These are phyloP conservation scores for Artemisia annua DNA, from an alignment of 129 eudicot genomes.

Conservation along the genomic window DNA sequence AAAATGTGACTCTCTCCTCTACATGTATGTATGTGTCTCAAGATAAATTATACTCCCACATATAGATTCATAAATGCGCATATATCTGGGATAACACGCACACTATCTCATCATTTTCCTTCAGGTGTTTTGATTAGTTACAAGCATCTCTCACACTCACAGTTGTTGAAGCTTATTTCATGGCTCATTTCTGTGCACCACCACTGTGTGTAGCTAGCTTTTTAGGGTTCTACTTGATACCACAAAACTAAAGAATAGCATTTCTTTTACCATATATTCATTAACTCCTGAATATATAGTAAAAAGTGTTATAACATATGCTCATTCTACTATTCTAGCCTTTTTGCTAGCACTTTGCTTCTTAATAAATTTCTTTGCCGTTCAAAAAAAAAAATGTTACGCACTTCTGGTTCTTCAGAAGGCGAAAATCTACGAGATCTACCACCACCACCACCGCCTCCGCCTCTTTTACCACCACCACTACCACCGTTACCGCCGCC, in stretches of 20 bases:
- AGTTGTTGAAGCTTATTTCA: not conserved
- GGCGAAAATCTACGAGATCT: conserved; percentile 19
- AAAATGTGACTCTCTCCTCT: too few relatives aligned
- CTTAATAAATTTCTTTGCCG: too few relatives aligned
- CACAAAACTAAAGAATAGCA: too few relatives aligned
- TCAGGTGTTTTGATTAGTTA: conserved; percentile 34
- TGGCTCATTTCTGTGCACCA: not conserved
- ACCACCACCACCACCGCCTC: conserved; percentile 23
- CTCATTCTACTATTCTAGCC: too few relatives aligned
- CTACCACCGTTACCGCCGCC: not conserved
- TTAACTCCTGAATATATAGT: not conserved
- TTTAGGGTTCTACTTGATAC: conserved; percentile 12
- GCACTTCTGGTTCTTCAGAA: too few relatives aligned
- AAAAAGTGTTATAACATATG: too few relatives aligned
- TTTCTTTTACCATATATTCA: not conserved
- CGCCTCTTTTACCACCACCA: conserved; percentile 15
- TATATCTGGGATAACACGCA: conserved; percentile 25
- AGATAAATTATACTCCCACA: too few relatives aligned
- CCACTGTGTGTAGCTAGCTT: not conserved
- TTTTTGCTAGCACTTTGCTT: too few relatives aligned
- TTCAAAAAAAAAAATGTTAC: conserved; percentile 19
- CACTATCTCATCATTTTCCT: conserved; percentile 17
- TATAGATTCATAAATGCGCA: conserved; percentile 6
- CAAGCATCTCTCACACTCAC: conserved; percentile 34
- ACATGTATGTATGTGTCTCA: too few relatives aligned